Evolutionary conservation across 2,329 filamentous ascomycete genomes (phyloP).

Genomic region (Colletotrichum sp.): DNA sequence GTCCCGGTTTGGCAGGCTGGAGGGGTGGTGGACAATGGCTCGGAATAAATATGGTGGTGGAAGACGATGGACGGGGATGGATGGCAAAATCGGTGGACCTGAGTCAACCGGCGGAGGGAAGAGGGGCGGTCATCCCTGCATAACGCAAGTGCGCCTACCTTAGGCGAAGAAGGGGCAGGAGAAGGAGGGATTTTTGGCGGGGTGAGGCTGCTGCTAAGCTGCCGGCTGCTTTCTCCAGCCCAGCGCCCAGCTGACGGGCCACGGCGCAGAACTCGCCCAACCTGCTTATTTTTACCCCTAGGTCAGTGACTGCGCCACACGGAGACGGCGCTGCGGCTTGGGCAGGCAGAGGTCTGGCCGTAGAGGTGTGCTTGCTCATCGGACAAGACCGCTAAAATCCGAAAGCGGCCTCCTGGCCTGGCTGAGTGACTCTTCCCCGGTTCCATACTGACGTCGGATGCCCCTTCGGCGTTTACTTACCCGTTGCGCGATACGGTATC

Average conservation of each 20-base stretch:
- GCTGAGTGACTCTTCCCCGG: background rate
- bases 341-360: background rate
- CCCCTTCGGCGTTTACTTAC: background rate
- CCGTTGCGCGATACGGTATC: background rate
- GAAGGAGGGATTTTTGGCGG: background rate
- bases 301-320: background rate
- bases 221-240: background rate
- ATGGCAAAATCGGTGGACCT: constrained; percentile 23
- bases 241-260: background rate
- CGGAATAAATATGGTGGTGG: constrained; percentile 16
- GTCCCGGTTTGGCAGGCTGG: background rate
- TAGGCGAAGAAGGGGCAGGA: background rate
- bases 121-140: constrained; percentile 17
- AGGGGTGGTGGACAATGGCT: background rate
- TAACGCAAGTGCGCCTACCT: background rate
- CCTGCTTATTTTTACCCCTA: background rate
- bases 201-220: background rate
- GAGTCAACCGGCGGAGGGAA: constrained; percentile 35
- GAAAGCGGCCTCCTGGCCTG: constrained; percentile 10
- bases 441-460: background rate
- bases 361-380: background rate
- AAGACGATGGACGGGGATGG: constrained; percentile 33
- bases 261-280: background rate
- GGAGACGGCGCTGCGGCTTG: background rate
- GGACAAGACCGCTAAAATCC: background rate